phyloP scores from a whole-genome alignment of 805 yeast genomes.

The Suhomyces tanzawaensis region DNA sequence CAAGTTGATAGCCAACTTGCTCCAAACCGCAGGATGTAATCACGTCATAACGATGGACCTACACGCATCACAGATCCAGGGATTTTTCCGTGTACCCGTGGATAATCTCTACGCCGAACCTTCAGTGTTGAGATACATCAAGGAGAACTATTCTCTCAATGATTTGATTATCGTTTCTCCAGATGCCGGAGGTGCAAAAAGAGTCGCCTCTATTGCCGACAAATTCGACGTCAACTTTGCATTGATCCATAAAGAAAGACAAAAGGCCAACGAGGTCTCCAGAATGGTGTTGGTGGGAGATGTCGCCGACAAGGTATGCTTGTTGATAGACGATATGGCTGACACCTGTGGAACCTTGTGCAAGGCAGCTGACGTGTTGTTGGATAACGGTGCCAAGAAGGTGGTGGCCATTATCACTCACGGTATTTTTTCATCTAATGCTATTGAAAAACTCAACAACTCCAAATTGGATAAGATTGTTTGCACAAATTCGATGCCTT shows the following conservation, averaged over 20 bases:
- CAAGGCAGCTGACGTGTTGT: conserved; percentile 86
- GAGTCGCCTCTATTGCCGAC: conserved; percentile 94
- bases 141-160: conserved; percentile 55
- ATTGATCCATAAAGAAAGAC: conserved; percentile 93
- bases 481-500: conserved; percentile 92
- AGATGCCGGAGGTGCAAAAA: conserved; percentile 98
- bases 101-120: conserved; percentile 97
- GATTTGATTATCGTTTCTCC: conserved; percentile 86
- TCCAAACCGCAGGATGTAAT: conserved; percentile 91
- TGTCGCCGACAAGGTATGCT: conserved; percentile 77
- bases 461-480: conserved; percentile 71
- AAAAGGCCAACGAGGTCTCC: conserved; percentile 90
- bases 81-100: conserved; percentile 92
- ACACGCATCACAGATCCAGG: conserved; percentile 97
- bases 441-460: conserved; percentile 66
- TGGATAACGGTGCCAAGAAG: conserved; percentile 75
- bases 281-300: conserved; percentile 97
- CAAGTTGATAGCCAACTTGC: conserved; percentile 84
- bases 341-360: conserved; percentile 97
- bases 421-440: conserved; percentile 87
- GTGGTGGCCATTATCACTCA: conserved; percentile 96
- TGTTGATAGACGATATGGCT: conserved; percentile 95
- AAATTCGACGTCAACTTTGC: conserved; percentile 90
- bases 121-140: conserved; percentile 76
- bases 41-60: conserved; percentile 96